These are phyloP conservation scores for Tubosaeta brunneosetosa DNA, from an alignment of 768 basidiomycete genomes.

Conservation along the genomic window DNA sequence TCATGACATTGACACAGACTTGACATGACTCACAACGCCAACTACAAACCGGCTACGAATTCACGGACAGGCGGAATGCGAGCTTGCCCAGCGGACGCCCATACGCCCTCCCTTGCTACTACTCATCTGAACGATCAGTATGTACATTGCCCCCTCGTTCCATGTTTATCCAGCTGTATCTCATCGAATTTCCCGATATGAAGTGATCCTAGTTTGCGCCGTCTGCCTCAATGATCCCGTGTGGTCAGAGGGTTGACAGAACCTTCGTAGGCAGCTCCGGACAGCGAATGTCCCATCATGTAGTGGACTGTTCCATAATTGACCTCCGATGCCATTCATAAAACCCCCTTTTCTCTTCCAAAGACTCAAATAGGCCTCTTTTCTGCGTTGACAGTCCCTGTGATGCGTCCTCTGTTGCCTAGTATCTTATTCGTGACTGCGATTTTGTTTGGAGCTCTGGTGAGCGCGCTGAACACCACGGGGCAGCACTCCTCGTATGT, in stretches of 20 bases:
- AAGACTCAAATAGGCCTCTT: neutral
- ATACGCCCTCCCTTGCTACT: too few relatives aligned
- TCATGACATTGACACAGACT: neutral
- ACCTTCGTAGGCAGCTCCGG: neutral
- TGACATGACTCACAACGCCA: neutral
- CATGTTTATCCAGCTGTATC: neutral
- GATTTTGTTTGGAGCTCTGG: slow-evolving; percentile 29
- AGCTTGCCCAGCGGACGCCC: neutral
- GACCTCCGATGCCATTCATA: neutral
- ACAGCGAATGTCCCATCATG: neutral
- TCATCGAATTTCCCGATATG: neutral
- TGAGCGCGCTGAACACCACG: slow-evolving; percentile 18
- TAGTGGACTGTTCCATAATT: neutral
- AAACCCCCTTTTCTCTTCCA: too few relatives aligned
- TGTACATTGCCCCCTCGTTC: neutral
- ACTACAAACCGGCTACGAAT: neutral
- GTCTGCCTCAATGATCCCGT: neutral
- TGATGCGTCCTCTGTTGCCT: slow-evolving; percentile 23
- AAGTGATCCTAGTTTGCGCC: neutral
- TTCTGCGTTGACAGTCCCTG: neutral
- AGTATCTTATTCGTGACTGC: slow-evolving; percentile 24
- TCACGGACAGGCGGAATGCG: neutral
- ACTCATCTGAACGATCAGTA: neutral
- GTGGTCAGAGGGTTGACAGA: neutral
- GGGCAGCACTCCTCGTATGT: neutral